Conservation (phyloP, 805 yeast species). For the Candida parachauliodes region DNA sequence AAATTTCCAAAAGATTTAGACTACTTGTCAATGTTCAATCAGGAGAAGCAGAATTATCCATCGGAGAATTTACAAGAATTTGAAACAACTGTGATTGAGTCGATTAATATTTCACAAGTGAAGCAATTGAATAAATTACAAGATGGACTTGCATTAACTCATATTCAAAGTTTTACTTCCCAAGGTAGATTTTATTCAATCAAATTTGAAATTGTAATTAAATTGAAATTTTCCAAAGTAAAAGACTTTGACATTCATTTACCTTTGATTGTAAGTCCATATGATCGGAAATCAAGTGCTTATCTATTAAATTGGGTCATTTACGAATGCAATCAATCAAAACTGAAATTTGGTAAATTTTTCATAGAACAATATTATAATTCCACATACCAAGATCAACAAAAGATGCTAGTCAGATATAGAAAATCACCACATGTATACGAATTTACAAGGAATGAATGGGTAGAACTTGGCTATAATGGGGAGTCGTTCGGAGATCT, state of each 20-base stretch:
- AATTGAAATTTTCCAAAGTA: slow-evolving; percentile 45
- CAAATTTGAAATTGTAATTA: slow-evolving; percentile 48
- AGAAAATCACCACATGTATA: slow-evolving; percentile 27
- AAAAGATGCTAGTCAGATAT: slow-evolving; percentile 18
- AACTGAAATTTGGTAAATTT: slow-evolving; percentile 29
- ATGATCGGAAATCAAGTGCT: slow-evolving; percentile 44
- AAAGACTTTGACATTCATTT: slow-evolving; percentile 48
- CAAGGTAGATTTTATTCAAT: slow-evolving; percentile 49
- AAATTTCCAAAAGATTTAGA: slow-evolving; percentile 35
- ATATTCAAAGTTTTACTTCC: slow-evolving; percentile 48
- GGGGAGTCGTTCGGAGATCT: slow-evolving; percentile 28
- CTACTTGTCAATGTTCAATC: slow-evolving; percentile 24
- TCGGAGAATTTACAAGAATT: slow-evolving; percentile 6
- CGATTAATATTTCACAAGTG: slow-evolving; percentile 8
- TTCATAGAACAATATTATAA: slow-evolving; percentile 17
- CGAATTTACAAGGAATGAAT: slow-evolving; percentile 28
- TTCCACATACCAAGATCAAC: slow-evolving; percentile 18
- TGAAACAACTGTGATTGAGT: slow-evolving; percentile 10
- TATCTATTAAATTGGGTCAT: slow-evolving; percentile 51
- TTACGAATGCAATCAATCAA: slow-evolving; percentile 49
- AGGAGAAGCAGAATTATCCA: neutral
- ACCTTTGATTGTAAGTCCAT: slow-evolving; percentile 55
- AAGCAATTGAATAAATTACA: slow-evolving; percentile 18
- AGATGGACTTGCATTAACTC: slow-evolving; percentile 42
- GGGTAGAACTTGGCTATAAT: slow-evolving; percentile 38